Base-by-base conservation (phyloP, 257 asterid genomes). In the Solanum etuberosum region DNA sequence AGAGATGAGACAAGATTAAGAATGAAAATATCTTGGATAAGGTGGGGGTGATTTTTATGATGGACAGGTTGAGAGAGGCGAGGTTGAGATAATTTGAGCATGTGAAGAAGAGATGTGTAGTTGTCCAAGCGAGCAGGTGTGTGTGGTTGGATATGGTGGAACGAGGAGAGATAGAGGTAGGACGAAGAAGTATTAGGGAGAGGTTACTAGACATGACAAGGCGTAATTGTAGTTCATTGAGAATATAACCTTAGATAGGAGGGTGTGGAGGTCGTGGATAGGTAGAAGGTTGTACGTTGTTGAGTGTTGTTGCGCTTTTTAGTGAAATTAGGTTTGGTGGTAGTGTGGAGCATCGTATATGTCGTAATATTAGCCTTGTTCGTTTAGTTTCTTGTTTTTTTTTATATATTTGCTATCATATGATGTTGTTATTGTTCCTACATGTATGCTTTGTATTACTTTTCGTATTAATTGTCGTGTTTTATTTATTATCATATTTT, bases 21-120 rank as follows among this genome's bases (percentile, higher is more conserved):
- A 63, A n/a, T n/a, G 8, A 63, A 63, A 13, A 63, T 0, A 63
- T 61, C 0, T 4, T 0, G 1, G 32, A n/a, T 0, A 0, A 8
- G 1, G 0, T 61, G 2, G 7, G 70, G 1, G 1, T 10, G 7
- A 0, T 2, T 9, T 61, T 0, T 61, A 16, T n/a, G 70, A 61
- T 59, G 4, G 12, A 21, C 29, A 1, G 1, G 31, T 9, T 63
- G 8, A n/a, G 71, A 0, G 1, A 65, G 34, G 3, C 0, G 0
- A 13, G 20, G 4, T 27, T 65, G 20, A 65, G 2, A 65, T 13
- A 14, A 27, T 65, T 65, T 25, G 5, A 14, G 32, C 0, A 65
- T 12, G 20, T 65, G 35, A 65, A 65, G 20, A 63, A n/a, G 18
- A 63, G 1, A 63, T 11, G 0, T 25, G 32, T 11, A 0, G 18